A percentile compares a stretch with the other conserved stretches of the same genome.
Conservation (phyloP, 2,329 filamentous ascomycete species). For the Epichloe amarillans region DNA sequence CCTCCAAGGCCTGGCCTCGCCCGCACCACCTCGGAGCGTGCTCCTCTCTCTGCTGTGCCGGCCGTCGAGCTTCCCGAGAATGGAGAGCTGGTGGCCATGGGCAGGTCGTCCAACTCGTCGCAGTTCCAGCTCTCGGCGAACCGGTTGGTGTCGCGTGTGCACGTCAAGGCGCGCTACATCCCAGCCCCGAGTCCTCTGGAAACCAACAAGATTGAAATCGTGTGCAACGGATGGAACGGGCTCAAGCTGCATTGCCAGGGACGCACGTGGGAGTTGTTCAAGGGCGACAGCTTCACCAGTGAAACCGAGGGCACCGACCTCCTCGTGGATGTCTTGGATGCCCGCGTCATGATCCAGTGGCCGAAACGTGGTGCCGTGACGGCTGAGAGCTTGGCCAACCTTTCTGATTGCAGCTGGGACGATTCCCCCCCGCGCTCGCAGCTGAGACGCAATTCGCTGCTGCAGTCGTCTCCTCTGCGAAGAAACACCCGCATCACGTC, state of each 20-base stretch:
- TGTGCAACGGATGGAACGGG: conserved; percentile 93
- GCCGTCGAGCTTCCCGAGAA: conserved; percentile 67
- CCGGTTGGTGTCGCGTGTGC: conserved; percentile 82
- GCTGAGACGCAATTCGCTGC: conserved; percentile 20
- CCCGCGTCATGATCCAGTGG: conserved; percentile 82
- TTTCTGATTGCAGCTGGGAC: conserved; percentile 62
- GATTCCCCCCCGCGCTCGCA: conserved; percentile 35
- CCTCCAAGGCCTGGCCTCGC: conserved; percentile 37
- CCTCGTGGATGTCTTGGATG: conserved; percentile 90
- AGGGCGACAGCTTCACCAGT: conserved; percentile 81
- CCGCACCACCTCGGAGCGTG: conserved; percentile 60
- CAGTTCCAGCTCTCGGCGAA: conserved; percentile 89
- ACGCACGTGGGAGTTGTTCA: conserved; percentile 69
- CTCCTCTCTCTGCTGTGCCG: conserved; percentile 73
- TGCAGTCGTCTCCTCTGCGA: conserved; percentile 50
- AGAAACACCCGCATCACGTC: conserved; percentile 48
- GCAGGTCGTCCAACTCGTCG: conserved; percentile 88
- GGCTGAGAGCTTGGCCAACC: conserved; percentile 31
- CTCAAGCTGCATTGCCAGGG: conserved; percentile 86
- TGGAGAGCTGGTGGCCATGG: conserved; percentile 75
- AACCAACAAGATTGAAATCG: conserved; percentile 69
- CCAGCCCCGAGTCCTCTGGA: conserved; percentile 53
- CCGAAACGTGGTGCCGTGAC: conserved; percentile 41
- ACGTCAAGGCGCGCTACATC: conserved; percentile 78
- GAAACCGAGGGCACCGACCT: conserved; percentile 81